Percentiles rank a stretch among this genome's conserved stretches.
These are phyloP conservation scores for Hortaea werneckii DNA, from an alignment of 2,329 filamentous ascomycete species.

Conservation along the genomic window DNA sequence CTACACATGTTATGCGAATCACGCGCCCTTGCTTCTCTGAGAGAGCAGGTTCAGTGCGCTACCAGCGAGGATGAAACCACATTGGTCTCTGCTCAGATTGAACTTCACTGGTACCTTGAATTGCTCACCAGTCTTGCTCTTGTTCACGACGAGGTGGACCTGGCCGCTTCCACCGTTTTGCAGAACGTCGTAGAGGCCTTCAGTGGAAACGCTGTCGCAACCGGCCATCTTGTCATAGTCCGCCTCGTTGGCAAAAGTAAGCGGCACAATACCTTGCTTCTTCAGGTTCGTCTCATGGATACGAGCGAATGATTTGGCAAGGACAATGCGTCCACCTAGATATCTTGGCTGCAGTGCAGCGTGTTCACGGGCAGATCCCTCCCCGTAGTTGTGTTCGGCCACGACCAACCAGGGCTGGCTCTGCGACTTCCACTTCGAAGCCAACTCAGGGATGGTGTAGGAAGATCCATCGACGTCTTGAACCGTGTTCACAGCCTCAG, in stretches of 20 bases:
- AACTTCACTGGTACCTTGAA: slow-evolving; percentile 70
- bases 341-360: slow-evolving; percentile 86
- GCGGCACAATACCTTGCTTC: slow-evolving; percentile 92
- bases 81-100: slow-evolving; percentile 81
- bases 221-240: slow-evolving; percentile 81
- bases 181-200: slow-evolving; percentile 76
- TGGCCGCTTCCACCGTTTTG: slow-evolving; percentile 65
- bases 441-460: slow-evolving; percentile 74
- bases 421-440: slow-evolving; percentile 67
- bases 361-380: slow-evolving; percentile 81
- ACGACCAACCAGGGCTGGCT: slow-evolving; percentile 82
- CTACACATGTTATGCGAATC: not conserved
- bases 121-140: slow-evolving; percentile 46
- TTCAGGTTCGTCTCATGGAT: slow-evolving; percentile 95
- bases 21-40: slow-evolving; percentile 37
- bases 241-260: slow-evolving; percentile 78
- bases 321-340: slow-evolving; percentile 72
- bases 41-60: slow-evolving; percentile 87
- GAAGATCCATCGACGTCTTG: slow-evolving; percentile 69
- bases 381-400: slow-evolving; percentile 95
- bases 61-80: slow-evolving; percentile 82
- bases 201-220: slow-evolving; percentile 71
- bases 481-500: slow-evolving; percentile 82
- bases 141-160: slow-evolving; percentile 51
- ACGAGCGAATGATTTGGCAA: slow-evolving; percentile 78